Percentiles rank a stretch among this genome's conserved stretches.
These are phyloP conservation scores for Globomyces pollinis-pini DNA, from an alignment of 192 early-diverging fungal genomes.

Conservation along the genomic window DNA sequence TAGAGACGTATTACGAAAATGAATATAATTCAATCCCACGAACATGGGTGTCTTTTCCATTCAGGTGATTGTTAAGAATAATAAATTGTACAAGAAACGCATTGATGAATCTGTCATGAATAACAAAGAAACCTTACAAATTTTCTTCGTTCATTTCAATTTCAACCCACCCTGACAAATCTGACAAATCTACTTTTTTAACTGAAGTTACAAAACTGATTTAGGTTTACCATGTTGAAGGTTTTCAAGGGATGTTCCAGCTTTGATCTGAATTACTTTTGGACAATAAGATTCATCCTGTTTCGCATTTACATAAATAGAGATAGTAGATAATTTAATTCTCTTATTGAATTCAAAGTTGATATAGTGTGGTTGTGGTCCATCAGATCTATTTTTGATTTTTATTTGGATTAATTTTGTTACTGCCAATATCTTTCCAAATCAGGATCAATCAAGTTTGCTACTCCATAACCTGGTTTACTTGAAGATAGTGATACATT, in stretches of 20 bases:
- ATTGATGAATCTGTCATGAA: too few relatives aligned
- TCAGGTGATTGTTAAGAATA: slow-evolving; percentile 64
- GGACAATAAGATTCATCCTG: slow-evolving; percentile 85
- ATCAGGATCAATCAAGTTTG: slow-evolving; percentile 57
- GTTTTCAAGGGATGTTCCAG: slow-evolving; percentile 60
- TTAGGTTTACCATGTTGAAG: slow-evolving; percentile 37
- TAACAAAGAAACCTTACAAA: too few relatives aligned
- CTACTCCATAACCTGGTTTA: slow-evolving; percentile 53
- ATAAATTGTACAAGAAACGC: slow-evolving; percentile 63
- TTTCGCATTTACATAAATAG: slow-evolving; percentile 55
- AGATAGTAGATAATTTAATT: slow-evolving; percentile 40
- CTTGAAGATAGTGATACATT: slow-evolving; percentile 62
- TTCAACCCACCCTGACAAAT: slow-evolving; percentile 64
- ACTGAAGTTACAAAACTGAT: background rate
- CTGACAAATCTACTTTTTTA: slow-evolving; percentile 10
- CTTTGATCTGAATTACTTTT: slow-evolving; percentile 49
- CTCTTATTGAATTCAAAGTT: slow-evolving; percentile 62
- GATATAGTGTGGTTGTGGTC: slow-evolving; percentile 64
- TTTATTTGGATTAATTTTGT: slow-evolving; percentile 47
- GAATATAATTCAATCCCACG: slow-evolving; percentile 20
- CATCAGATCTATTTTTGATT: too few relatives aligned
- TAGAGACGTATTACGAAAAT: too few relatives aligned
- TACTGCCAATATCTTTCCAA: slow-evolving; percentile 74
- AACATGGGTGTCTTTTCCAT: slow-evolving; percentile 79
- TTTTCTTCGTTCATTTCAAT: slow-evolving; percentile 40